Conservation (phyloP, 192 early-diverging fungal species). For the Rhizophagus sp. region DNA sequence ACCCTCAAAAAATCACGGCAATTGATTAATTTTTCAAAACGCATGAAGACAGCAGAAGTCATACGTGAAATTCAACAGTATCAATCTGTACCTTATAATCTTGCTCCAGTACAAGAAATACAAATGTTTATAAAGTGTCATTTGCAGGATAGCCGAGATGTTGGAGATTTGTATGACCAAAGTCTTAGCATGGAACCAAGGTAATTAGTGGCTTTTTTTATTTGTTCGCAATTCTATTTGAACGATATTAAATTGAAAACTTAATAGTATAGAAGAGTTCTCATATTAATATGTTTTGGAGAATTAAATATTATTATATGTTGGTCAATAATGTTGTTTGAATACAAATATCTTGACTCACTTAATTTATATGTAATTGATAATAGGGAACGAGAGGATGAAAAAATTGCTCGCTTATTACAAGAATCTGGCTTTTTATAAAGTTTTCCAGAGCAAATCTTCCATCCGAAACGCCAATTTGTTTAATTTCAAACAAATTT, state of each 20-base stretch:
- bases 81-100: constrained; percentile 80
- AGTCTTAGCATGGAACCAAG: constrained; percentile 83
- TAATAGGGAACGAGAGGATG: constrained; percentile 74
- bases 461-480: too few relatives aligned
- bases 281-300: too few relatives aligned
- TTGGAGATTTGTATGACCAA: constrained; percentile 75
- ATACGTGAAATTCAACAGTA: constrained; percentile 93
- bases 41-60: constrained; percentile 85
- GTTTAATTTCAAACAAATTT: too few relatives aligned
- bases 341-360: not conserved
- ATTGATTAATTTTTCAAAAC: constrained; percentile 94
- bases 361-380: not conserved
- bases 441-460: not conserved
- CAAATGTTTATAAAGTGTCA: constrained; percentile 75
- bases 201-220: constrained; percentile 41
- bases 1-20: constrained; percentile 59
- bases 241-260: too few relatives aligned
- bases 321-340: not conserved
- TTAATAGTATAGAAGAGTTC: not conserved
- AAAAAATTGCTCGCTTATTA: constrained; percentile 74
- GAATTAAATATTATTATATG: not conserved
- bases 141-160: constrained; percentile 69
- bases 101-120: constrained; percentile 82
- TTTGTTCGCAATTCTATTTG: constrained; percentile 10
- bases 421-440: constrained; percentile 80